A percentile compares a stretch with the other conserved stretches of the same genome.
Evolutionary conservation across 805 yeast species (phyloP).

Genomic region (Metschnikowia noctiluminum): DNA sequence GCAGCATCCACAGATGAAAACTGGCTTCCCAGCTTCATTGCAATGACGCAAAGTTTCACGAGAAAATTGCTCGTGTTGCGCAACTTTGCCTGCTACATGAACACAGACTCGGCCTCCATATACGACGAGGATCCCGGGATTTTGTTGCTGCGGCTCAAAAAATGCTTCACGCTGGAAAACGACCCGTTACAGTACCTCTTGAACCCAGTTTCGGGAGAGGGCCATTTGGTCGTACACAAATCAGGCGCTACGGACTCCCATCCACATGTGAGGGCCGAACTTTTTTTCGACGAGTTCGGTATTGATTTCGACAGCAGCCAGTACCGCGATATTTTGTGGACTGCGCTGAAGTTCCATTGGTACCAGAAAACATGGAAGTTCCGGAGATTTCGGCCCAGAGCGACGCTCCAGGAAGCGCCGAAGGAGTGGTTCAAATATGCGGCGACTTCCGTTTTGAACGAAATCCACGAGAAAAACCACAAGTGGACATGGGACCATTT

Average conservation of each 20-base stretch:
- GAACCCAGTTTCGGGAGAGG: slow-evolving; percentile 86
- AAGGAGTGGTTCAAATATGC: slow-evolving; percentile 80
- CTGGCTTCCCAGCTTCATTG: slow-evolving; percentile 84
- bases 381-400: slow-evolving; percentile 64
- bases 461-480: slow-evolving; percentile 75
- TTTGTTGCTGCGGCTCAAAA: slow-evolving; percentile 47
- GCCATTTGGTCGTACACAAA: slow-evolving; percentile 79
- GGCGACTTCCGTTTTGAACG: slow-evolving; percentile 68
- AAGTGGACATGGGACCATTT: slow-evolving; percentile 90
- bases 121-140: slow-evolving; percentile 46
- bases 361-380: slow-evolving; percentile 73
- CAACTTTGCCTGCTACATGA: slow-evolving; percentile 79
- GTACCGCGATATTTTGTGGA: slow-evolving; percentile 75
- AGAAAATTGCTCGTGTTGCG: slow-evolving; percentile 75
- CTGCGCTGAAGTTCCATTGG: slow-evolving; percentile 79
- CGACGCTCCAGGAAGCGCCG: slow-evolving; percentile 58
- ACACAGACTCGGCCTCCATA: slow-evolving; percentile 58
- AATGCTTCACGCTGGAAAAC: slow-evolving; percentile 33
- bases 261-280: slow-evolving; percentile 71
- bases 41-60: slow-evolving; percentile 62
- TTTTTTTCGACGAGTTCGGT: slow-evolving; percentile 87
- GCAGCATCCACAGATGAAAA: slow-evolving; percentile 84
- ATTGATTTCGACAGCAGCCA: slow-evolving; percentile 80
- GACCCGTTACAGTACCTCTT: slow-evolving; percentile 53
- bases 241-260: slow-evolving; percentile 61